Conservation (phyloP, 345 rosid species). For the Mercurialis annua region DNA sequence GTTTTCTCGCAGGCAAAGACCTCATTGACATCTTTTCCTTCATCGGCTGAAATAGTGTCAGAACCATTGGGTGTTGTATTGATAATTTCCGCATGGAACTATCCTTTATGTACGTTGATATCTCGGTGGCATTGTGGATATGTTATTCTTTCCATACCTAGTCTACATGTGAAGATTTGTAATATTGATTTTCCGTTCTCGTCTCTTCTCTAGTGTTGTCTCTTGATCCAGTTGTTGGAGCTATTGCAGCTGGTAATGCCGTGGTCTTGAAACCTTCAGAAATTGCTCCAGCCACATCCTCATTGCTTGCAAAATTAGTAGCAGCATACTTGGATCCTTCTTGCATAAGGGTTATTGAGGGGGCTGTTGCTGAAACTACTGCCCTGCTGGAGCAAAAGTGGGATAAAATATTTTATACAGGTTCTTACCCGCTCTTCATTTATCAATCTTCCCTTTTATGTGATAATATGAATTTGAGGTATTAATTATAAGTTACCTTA, state of each 20-base stretch:
- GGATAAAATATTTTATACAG: constrained; percentile 98
- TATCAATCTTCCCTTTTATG: background rate
- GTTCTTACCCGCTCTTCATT: constrained; percentile 32
- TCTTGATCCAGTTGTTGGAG: constrained; percentile 92
- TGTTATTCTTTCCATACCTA: background rate
- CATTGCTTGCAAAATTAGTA: constrained; percentile 61
- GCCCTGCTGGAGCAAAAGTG: constrained; percentile 86
- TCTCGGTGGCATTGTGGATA: constrained; percentile 9
- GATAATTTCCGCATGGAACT: constrained; percentile 95
- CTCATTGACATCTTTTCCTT: constrained; percentile 70
- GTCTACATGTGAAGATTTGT: background rate
- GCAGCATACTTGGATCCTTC: constrained; percentile 66
- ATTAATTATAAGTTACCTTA: background rate
- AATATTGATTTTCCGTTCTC: constrained; percentile 2
- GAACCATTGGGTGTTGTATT: constrained; percentile 93
- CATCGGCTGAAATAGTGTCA: constrained; percentile 84
- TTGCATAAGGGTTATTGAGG: constrained; percentile 75
- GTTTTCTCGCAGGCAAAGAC: constrained; percentile 66
- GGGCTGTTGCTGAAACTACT: constrained; percentile 69
- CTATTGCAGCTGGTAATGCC: constrained; percentile 92
- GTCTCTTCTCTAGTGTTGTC: constrained; percentile 55
- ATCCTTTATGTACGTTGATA: constrained; percentile 69
- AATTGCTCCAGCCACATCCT: constrained; percentile 70
- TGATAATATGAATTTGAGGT: background rate
- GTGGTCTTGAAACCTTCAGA: constrained; percentile 92